A percentile compares a stretch with the other conserved stretches of the same genome.
Conservation (phyloP, 2,329 filamentous ascomycete genomes). For the Scedosporium aurantiacum region DNA sequence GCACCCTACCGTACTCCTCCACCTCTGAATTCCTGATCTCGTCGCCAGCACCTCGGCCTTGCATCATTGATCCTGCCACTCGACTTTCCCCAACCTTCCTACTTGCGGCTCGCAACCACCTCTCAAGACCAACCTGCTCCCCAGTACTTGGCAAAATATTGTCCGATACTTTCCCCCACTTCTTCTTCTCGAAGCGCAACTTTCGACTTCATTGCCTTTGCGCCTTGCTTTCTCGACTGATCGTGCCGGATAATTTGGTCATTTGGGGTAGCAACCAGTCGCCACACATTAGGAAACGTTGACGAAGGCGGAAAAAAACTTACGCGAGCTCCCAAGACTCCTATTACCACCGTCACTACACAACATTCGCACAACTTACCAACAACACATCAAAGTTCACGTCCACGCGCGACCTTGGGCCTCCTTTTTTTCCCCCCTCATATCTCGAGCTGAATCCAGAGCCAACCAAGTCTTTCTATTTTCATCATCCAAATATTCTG, state of each 20-base stretch:
- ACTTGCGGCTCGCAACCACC: neutral
- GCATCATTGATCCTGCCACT: slow-evolving; percentile 1
- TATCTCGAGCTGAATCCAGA: neutral
- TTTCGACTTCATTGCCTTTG: no score
- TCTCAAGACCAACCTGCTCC: neutral
- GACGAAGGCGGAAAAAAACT: neutral
- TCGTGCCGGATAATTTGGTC: neutral
- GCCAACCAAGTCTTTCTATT: neutral
- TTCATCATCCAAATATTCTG: neutral
- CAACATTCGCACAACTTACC: no score
- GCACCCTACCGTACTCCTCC: neutral
- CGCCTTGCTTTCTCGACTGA: neutral
- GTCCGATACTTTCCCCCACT: neutral
- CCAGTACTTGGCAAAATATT: neutral
- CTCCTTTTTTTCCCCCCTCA: neutral
- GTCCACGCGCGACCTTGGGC: neutral
- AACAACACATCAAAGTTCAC: neutral
- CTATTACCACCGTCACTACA: no score
- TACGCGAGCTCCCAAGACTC: neutral
- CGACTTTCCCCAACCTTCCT: neutral
- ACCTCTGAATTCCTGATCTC: neutral
- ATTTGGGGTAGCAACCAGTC: neutral
- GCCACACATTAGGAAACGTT: neutral
- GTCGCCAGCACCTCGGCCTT: neutral
- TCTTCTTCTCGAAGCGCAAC: neutral